Evolutionary conservation across 345 rosid genomes (phyloP), one percentile per base, ranked within the genome.

Genomic region (Clarkia xantiana): DNA sequence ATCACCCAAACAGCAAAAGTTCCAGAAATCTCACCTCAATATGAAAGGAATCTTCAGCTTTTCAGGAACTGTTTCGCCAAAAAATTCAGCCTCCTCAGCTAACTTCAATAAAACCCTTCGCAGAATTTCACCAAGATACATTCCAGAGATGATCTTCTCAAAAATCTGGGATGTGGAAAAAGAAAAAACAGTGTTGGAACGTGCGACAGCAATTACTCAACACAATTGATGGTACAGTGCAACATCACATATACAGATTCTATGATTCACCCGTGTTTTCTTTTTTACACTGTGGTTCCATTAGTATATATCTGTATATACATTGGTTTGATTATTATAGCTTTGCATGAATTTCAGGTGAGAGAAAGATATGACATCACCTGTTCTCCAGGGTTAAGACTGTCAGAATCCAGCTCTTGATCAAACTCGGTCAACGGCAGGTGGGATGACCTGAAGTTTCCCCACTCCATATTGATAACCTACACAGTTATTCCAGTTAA

Each of bases 401-500:
- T 74, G 49, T 72, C 84, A 0, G 10, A 63, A 61, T 84, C 94
- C 40, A 84, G 58, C 10, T 55, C 69, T 2, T 67, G 57, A 56
- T 84, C 90, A 66, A 68, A 81, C 53, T 78, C 78, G 16, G 86
- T 76, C 53, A 76, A 44, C 2, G 86, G 84, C 66, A 84, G 78
- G 67, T 78, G 84, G 0, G 86, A 73, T 45, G 84, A 81, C 46
- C 70, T 51, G 66, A 84, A 84, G 62, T 62, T 78, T 56, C 94
- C 89, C 84, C 94, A 84, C 52, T 84, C 94, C 78, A 70, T 81
- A 63, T 84, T 84, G 65, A 84, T 81, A 48, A 84, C 94, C 94
- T 81, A 56, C 38, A 19, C 40, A 41, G 18, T 14, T 49, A 13
- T 14, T 8, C 39, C 15, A 48, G 18, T 14, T 3, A 25, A 25